Evolutionary conservation across 306 rosid species (phyloP).

Genomic region (Canavalia gladiata): DNA sequence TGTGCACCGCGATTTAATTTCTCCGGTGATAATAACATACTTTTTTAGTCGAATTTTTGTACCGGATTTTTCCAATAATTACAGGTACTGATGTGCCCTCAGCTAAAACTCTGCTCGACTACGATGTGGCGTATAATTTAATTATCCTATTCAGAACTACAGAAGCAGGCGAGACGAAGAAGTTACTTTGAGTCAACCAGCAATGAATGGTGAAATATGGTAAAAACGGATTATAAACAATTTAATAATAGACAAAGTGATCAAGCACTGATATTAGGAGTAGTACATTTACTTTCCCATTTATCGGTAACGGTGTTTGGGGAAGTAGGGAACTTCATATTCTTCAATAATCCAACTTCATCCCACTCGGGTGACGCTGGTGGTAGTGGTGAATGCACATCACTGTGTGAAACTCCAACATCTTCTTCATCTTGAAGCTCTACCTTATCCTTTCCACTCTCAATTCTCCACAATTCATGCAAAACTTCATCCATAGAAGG

Average conservation of each 20-base stretch:
- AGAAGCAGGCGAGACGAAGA: conserved; percentile 21
- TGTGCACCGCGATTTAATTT: no score
- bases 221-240: conserved; percentile 43
- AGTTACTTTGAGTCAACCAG: conserved; percentile 1
- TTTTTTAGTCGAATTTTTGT: no score
- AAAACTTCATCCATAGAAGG: conserved; percentile 81
- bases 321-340: conserved; percentile 48
- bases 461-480: conserved; percentile 63
- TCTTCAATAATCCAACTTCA: conserved; percentile 58
- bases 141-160: conserved; percentile 22
- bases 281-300: conserved; percentile 56
- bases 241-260: conserved; percentile 15
- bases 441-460: conserved; percentile 47
- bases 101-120: conserved; percentile 10
- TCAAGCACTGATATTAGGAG: conserved; percentile 50
- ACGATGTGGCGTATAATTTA: background rate
- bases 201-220: conserved; percentile 15
- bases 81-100: background rate
- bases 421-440: conserved; percentile 38
- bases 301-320: conserved; percentile 52
- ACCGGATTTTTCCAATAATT: background rate
- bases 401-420: conserved; percentile 31
- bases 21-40: no score
- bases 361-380: conserved; percentile 57
- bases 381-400: conserved; percentile 38